Percentiles rank a stretch among this genome's conserved stretches.
These are phyloP conservation scores for Neurospora intermedia DNA, from an alignment of 495 filamentous ascomycete species.

Conservation along the genomic window DNA sequence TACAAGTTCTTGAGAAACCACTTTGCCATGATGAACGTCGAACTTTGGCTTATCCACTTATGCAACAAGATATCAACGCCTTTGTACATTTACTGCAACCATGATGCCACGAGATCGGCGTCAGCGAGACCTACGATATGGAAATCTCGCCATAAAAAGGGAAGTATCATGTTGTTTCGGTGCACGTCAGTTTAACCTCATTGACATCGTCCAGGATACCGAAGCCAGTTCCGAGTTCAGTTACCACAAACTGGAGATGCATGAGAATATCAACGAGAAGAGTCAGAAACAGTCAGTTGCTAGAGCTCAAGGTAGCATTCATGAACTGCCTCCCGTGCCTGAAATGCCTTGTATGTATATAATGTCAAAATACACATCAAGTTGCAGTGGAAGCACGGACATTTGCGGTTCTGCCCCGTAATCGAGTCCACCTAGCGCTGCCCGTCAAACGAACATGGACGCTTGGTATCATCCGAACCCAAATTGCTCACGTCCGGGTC, in stretches of 20 bases:
- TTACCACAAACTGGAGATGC: background rate
- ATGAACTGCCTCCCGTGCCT: background rate
- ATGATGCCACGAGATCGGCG: background rate
- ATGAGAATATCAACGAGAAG: background rate
- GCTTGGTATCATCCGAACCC: background rate
- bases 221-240: background rate
- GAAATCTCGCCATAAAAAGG: background rate
- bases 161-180: background rate
- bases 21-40: background rate
- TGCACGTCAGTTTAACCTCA: background rate
- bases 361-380: background rate
- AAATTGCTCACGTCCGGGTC: background rate
- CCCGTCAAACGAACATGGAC: background rate
- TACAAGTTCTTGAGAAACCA: too few relatives aligned
- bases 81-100: background rate
- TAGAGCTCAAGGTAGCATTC: background rate
- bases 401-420: background rate
- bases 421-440: background rate
- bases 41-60: background rate
- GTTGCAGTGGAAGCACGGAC: background rate
- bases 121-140: background rate
- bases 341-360: background rate
- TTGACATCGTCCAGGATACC: background rate
- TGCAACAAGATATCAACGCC: background rate
- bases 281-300: background rate